These are phyloP conservation scores for Auricularia cornea DNA, from an alignment of 768 basidiomycete species.

Conservation along the genomic window DNA sequence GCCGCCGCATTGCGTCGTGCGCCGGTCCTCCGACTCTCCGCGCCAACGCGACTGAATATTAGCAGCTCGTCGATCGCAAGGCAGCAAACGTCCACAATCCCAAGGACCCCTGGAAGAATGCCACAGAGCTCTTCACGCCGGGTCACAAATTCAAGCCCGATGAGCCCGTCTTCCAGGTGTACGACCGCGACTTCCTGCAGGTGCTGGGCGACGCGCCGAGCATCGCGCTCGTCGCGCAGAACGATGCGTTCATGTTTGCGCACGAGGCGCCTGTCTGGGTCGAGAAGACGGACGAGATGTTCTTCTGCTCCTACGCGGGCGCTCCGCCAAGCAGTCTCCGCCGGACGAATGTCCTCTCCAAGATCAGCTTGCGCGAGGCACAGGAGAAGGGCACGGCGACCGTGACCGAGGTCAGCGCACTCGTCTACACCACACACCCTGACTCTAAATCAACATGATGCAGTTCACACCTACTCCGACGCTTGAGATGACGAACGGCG, in stretches of 20 bases:
- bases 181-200: constrained; percentile 44
- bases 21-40: no score
- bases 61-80: background rate
- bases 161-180: constrained; percentile 49
- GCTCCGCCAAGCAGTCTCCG: background rate
- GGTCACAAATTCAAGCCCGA: background rate
- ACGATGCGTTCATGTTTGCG: background rate
- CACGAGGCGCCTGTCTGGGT: constrained; percentile 57
- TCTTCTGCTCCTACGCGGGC: constrained; percentile 15
- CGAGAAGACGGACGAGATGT: constrained; percentile 59
- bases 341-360: constrained; percentile 42
- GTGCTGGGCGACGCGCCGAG: constrained; percentile 52
- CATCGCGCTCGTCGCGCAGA: constrained; percentile 44
- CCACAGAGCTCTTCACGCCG: background rate
- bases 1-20: background rate
- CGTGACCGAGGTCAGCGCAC: constrained; percentile 30
- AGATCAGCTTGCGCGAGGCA: constrained; percentile 52
- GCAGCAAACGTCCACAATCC: background rate
- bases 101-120: background rate
- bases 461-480: constrained; percentile 51
- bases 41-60: no score
- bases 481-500: constrained; percentile 65
- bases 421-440: constrained; percentile 11
- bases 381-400: constrained; percentile 37
- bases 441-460: constrained; percentile 6